Evolutionary conservation across 192 early-diverging fungal genomes (phyloP).

Genomic region (Ambispora gerdemannii): DNA sequence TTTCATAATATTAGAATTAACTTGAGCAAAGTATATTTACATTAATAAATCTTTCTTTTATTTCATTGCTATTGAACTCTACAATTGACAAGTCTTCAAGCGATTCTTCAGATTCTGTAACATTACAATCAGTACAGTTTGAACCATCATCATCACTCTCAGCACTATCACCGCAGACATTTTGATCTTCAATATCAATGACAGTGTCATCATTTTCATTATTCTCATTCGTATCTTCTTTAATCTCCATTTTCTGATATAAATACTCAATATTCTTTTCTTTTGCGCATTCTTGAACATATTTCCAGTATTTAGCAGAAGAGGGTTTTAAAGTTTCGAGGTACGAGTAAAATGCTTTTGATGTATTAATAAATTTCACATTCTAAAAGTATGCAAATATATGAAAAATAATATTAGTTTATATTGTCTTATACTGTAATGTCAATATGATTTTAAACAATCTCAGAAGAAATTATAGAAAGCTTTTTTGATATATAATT

Average conservation of each 20-base stretch:
- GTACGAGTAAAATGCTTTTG: conserved; percentile 21
- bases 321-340: conserved; percentile 16
- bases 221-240: conserved; percentile 11
- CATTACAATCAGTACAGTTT: not conserved
- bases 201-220: conserved; percentile 7
- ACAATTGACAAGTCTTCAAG: conserved; percentile 27
- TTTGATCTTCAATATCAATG: conserved; percentile 22
- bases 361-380: conserved; percentile 24
- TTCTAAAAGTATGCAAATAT: conserved; percentile 15
- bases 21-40: conserved; percentile 19
- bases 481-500: conserved; percentile 12
- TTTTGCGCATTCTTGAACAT: conserved; percentile 17
- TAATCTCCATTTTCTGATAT: conserved; percentile 18
- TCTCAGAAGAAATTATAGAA: conserved; percentile 15
- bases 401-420: conserved; percentile 16
- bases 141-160: conserved; percentile 4
- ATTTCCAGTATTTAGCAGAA: conserved; percentile 20
- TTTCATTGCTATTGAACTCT: conserved; percentile 24
- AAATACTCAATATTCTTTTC: conserved; percentile 18
- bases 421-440: conserved; percentile 25
- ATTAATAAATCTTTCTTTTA: conserved; percentile 25
- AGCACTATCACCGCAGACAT: not conserved
- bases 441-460: conserved; percentile 10
- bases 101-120: not conserved
- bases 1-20: conserved; percentile 18